Base-by-base conservation (phyloP, 441 rosid species). In the Erodium texanum region DNA sequence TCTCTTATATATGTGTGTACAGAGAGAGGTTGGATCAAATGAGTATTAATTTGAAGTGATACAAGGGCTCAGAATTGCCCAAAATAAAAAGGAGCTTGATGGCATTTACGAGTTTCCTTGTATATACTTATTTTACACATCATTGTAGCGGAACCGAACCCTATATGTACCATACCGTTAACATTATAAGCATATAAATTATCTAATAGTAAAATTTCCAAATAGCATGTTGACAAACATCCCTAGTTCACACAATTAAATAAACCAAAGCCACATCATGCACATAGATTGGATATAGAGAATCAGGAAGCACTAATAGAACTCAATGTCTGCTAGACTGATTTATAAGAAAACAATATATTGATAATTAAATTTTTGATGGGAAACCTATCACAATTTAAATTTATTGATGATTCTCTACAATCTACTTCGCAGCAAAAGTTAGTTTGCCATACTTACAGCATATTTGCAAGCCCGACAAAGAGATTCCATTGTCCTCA, bases 401-500 rank as follows among this genome's bases (percentile, higher is more conserved):
- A 15, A 22, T 58, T 20, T 14, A 22, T 22, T 58, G 63, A 58
- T 58, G 63, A 22, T 58, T 58, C 63, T 64, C 69, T 24, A n/a
- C 23, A 74, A 36, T 68, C 59, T 48, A 64, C 45, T 68, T 14
- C 64, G 20, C 43, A 11, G 34, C 18, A 70, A 66, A 70, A 74
- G 64, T 14, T 50, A 64, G 66, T 56, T 79, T 19, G 66, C 38
- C 6, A 75, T 67, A 74, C 99, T 87, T 84, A 95, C 99, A 75
- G 99, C 99, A 74, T 92, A 92, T 86, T 95, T 95, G 84, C 99
- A 95, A 75, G 98, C 98, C 77, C 99, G 91, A 77, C 98, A 95
- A 66, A 95, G 86, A 76, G 99, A 89, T 76, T 95, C 99, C 99
- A 95, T 95, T 10, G 97, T 92, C 77, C 95, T 85, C 99, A 87